Evolutionary conservation across 1,284 basidiomycete genomes (phyloP), one percentile per base, ranked within the genome.

Genomic region (Rhodotorula sp.): DNA sequence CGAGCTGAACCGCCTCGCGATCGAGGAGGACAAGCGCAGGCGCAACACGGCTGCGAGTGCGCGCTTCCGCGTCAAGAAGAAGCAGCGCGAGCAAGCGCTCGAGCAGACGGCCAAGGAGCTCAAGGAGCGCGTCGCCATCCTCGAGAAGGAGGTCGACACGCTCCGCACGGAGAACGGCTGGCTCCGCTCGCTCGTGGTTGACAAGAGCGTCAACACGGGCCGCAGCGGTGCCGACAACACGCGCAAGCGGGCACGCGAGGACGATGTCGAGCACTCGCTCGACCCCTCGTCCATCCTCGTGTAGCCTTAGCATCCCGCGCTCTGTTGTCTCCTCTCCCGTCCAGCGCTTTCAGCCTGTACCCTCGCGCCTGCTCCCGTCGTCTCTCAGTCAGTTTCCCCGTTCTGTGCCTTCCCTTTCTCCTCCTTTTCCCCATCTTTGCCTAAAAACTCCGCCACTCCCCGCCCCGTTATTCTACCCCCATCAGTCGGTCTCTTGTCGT

Each of bases 41-140:
- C 85, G 96, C 60, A 99, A 99, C 82, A 99, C 96, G 1, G 94
- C 94, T 29, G 96, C 96, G 25, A 34, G 50, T 62, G 64, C 70
- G 54, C 91, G 96, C 25, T 99, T 99, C 87, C 87, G 96, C 71
- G 84, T 95, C 79, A 99, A 99, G 88, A 99, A 99, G 87, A 99
- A 99, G 86, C 94, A 97, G 83, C 86, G 97, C 32, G 96, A 99
- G 84, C 91, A 90, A 25, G 94, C 94, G 19, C 84, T 99, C 27
- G 96, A 99, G 83, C 86, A 86, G 62, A 89, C 90, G 79, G 89
- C 92, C 29, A 94, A 94, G 83, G 94, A 97, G 80, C 86, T 98
- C n/a, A 90, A 94, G 81, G 84, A 84, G 2, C 88, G 91, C 68
- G 91, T 97, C 17, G 85, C 85, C 58, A 90, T 91, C 78, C 86